Base-by-base conservation (phyloP, 2,329 filamentous ascomycete genomes). In the Trichoderma hamatum region DNA sequence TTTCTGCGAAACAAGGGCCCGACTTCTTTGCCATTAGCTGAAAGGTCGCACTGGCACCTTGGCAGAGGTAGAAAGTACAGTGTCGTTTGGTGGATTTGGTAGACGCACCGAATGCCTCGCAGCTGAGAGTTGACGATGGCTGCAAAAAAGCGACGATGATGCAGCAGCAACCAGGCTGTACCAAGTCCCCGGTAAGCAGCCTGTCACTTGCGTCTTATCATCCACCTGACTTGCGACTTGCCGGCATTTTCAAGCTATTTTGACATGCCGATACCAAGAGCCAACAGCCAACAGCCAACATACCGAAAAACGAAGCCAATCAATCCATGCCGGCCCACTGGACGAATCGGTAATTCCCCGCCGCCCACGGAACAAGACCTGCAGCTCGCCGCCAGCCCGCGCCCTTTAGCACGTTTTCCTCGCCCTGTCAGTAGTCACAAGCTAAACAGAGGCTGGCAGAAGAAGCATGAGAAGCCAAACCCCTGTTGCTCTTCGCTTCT, bases 331-430 rank as follows among this genome's bases (percentile, higher is more conserved):
- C 49, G 21, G 3, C 0, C 39, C 26, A 39, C 49, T 49, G 36
- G 10, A 49, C 63, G 36, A 66, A 66, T 66, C 63, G 63, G 63
- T 54, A 49, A 21, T 58, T 34, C 54, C 54, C 56, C 56, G 10
- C 55, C 32, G 32, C n/a, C 34, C 36, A 19, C 36, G 3, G 6
- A 43, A 24, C 2, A 61, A n/a, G 60, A 7, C 16, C 28, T 16
- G 43, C 28, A 46, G 39, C 46, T 49, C n/a, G 46, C 43, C 43
- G 43, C 54, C 54, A n/a, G 26, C 14, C 61, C 49, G n/a, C 19
- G 14, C 32, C 2, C 9, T 32, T 55, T 58, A 13, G 52, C 52
- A 46, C 28, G 13, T 58, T 58, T 58, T 19, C 2, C 2, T 21
- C 7, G 30, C 28, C 60, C 61, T 43, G 63, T 34, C 64, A 39